These are phyloP conservation scores for Pleurotus tuoliensis DNA, from an alignment of 768 basidiomycete species.

Conservation along the genomic window DNA sequence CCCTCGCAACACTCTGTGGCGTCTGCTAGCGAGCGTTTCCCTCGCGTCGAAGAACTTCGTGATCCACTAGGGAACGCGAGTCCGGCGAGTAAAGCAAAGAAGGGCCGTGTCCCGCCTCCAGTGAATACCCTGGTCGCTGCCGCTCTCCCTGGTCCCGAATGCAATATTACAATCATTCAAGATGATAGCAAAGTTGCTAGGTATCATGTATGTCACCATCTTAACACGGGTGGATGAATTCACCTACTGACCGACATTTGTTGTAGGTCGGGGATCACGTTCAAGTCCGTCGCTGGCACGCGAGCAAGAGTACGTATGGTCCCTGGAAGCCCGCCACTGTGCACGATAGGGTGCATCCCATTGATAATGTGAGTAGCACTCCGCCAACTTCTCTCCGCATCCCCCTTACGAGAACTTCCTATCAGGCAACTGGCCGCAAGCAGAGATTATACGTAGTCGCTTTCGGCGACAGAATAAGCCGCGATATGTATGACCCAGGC, in stretches of 20 bases:
- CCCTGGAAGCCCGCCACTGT: not conserved
- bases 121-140: slow-evolving; percentile 1
- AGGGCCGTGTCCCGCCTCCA: not conserved
- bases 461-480: not conserved
- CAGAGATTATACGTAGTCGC: not conserved
- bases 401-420: not conserved
- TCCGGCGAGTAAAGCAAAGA: not conserved
- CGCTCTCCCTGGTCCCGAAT: not conserved
- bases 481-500: not conserved
- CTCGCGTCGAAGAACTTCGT: too few species aligned
- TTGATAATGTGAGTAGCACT: not conserved
- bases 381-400: not conserved
- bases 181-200: not conserved
- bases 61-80: too few species aligned
- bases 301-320: not conserved
- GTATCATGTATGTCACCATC: not conserved
- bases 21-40: too few species aligned
- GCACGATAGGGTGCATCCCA: not conserved
- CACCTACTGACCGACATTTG: not conserved
- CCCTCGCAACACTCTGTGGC: too few species aligned
- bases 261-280: not conserved
- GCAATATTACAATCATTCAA: slow-evolving; percentile 1
- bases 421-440: not conserved
- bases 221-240: not conserved
- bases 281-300: slow-evolving; percentile 4